Evolutionary conservation across 2,329 filamentous ascomycete species (phyloP), one percentile per base, ranked within the genome.

Genomic region (Gremmenia infestans): DNA sequence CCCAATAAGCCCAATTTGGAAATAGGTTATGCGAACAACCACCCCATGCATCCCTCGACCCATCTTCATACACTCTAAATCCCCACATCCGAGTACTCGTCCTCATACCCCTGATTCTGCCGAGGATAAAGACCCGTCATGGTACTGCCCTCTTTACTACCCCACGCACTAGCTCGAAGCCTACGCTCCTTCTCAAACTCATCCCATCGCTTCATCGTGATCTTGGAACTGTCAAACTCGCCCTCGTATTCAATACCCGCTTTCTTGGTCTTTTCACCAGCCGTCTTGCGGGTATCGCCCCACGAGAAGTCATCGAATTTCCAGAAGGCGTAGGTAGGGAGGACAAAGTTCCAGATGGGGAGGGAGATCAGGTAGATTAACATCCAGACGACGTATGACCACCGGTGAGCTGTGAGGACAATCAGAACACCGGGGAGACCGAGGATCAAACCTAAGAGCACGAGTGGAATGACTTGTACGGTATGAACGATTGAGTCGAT

Each of bases 241-340:
- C 94, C 94, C 73, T 97, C 91, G 61, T 87, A 87, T 68, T 93
- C 92, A 60, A 91, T 85, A 35, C 90, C 89, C 2, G 82, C 89
- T 75, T 93, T 94, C 78, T 93, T 92, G 14, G 83, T 87, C 76
- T 88, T 90, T 69, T 96, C 93, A 28, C 92, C 92, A 0, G 87
- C 89, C 42, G 93, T 96, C 82, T 97, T 96, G 60, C 94, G 85
- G 54, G 94, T 99, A 62, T 99, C 95, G 68, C 94, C 94, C 94
- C 94, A 99, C 55, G 89, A 96, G 79, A 99, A 99, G 77, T 99
- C 94, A 72, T 99, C 94, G 71, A 99, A 99, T 76, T 99, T 97
- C 94, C 94, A 99, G 79, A 93, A 99, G 3, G 94, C 88, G 71
- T 99, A 99, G 7, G 84, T 83, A 0, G 94, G 94, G 8, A 99